Percentiles rank a stretch among this genome's conserved stretches.
Evolutionary conservation across 2,329 filamentous ascomycete genomes (phyloP).

Genomic region (Exophiala xenobiotica): DNA sequence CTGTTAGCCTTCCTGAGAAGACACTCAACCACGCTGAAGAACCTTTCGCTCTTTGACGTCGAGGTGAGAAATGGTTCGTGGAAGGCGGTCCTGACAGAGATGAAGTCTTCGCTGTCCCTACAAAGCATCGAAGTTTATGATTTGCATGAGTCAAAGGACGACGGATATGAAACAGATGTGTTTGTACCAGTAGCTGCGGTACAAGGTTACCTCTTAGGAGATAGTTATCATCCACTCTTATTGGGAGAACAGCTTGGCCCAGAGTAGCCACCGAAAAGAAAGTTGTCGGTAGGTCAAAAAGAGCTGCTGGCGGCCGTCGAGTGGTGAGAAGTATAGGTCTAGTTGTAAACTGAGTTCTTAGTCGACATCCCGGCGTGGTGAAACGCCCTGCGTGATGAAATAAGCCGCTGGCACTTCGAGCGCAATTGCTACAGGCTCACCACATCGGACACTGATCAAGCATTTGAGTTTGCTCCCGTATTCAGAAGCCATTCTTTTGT

Average conservation of each 20-base stretch:
- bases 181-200: background rate
- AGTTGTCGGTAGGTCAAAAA: background rate
- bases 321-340: background rate
- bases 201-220: background rate
- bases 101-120: background rate
- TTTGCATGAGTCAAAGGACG: background rate
- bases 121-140: background rate
- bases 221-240: background rate
- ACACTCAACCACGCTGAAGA: background rate
- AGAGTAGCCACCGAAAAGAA: background rate
- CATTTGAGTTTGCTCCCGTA: no score
- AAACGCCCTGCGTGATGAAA: background rate
- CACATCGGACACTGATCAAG: background rate
- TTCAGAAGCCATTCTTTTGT: no score
- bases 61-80: background rate
- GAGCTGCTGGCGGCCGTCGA: background rate
- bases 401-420: background rate
- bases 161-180: background rate
- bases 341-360: no score
- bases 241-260: background rate
- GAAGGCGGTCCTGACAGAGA: background rate
- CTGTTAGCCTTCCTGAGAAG: background rate
- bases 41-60: background rate
- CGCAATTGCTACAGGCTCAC: background rate
- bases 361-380: background rate